phyloP scores from a whole-genome alignment of 495 filamentous ascomycete species.

The Podospora tetraspora region DNA sequence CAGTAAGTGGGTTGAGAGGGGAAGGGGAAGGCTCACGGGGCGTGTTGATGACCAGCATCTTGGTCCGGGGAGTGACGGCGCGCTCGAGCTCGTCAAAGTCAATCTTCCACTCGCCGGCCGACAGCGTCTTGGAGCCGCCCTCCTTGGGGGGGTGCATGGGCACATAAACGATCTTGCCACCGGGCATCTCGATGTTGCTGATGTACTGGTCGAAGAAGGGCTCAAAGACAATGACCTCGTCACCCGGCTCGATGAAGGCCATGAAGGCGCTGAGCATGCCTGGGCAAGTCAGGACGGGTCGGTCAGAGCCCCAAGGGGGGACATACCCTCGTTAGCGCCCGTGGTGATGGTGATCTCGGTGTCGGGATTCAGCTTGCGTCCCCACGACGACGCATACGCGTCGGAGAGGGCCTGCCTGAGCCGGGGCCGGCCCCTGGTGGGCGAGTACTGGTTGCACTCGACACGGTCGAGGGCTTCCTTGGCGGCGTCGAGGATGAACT shows the following conservation, averaged over 20 bases:
- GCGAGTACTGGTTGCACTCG: conserved; percentile 97
- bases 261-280: conserved; percentile 94
- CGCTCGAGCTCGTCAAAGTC: conserved; percentile 78
- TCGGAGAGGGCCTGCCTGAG: conserved; percentile 87
- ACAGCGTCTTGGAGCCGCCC: conserved; percentile 70
- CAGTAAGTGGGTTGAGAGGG: conserved; percentile 30
- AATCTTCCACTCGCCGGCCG: conserved; percentile 82
- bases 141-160: conserved; percentile 86
- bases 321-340: conserved; percentile 83
- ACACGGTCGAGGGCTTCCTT: conserved; percentile 86
- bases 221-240: conserved; percentile 97
- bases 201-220: conserved; percentile 99
- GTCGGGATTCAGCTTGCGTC: conserved; percentile 71
- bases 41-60: conserved; percentile 87
- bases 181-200: conserved; percentile 95
- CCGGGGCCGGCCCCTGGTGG: conserved; percentile 85
- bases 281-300: conserved; percentile 19
- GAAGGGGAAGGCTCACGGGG: conserved; percentile 43
- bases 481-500: conserved; percentile 86
- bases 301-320: neutral
- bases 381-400: conserved; percentile 83
- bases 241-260: conserved; percentile 89
- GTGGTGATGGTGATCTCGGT: conserved; percentile 94
- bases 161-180: conserved; percentile 89
- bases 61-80: conserved; percentile 78